Percentiles rank a stretch among this genome's conserved stretches.
Evolutionary conservation across 1,284 basidiomycete species (phyloP).

Genomic region (Malassezia furfur): DNA sequence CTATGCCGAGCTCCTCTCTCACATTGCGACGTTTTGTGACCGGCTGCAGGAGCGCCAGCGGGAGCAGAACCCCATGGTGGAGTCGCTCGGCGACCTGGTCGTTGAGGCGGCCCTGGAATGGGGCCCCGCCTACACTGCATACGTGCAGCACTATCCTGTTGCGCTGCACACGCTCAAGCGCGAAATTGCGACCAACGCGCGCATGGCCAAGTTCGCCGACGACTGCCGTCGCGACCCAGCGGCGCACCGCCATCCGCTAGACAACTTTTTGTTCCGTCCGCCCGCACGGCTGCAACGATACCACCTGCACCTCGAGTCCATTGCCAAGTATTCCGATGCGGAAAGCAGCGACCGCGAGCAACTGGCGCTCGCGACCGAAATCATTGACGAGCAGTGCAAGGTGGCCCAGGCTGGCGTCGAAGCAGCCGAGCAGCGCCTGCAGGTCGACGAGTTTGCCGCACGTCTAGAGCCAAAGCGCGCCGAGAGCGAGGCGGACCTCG

Average conservation of each 20-base stretch:
- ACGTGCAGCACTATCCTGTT: conserved; percentile 72
- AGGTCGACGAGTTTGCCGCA: conserved; percentile 36
- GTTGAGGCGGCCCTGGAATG: conserved; percentile 80
- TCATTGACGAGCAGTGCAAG: conserved; percentile 44
- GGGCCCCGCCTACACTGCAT: conserved; percentile 70
- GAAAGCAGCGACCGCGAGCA: conserved; percentile 30
- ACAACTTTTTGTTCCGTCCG: conserved; percentile 75
- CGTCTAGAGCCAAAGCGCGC: conserved; percentile 33
- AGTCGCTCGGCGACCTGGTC: conserved; percentile 80
- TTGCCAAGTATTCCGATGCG: conserved; percentile 52
- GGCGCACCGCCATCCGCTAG: conserved; percentile 69
- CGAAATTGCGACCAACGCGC: conserved; percentile 69
- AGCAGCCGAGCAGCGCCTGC: conserved; percentile 36
- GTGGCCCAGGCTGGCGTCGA: conserved; percentile 38
- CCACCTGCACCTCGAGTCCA: conserved; percentile 73
- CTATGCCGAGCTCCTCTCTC: conserved; percentile 68
- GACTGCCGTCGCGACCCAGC: conserved; percentile 58
- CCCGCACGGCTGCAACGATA: conserved; percentile 83
- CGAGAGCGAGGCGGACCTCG: conserved; percentile 31
- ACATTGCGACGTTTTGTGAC: conserved; percentile 71
- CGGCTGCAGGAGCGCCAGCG: conserved; percentile 75
- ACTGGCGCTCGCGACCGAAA: conserved; percentile 32
- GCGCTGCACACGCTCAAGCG: conserved; percentile 78
- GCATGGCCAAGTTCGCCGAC: conserved; percentile 77
- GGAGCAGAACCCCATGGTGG: conserved; percentile 73